Evolutionary conservation across 805 yeast genomes (phyloP).

Genomic region (Maudiozyma barnettii): DNA sequence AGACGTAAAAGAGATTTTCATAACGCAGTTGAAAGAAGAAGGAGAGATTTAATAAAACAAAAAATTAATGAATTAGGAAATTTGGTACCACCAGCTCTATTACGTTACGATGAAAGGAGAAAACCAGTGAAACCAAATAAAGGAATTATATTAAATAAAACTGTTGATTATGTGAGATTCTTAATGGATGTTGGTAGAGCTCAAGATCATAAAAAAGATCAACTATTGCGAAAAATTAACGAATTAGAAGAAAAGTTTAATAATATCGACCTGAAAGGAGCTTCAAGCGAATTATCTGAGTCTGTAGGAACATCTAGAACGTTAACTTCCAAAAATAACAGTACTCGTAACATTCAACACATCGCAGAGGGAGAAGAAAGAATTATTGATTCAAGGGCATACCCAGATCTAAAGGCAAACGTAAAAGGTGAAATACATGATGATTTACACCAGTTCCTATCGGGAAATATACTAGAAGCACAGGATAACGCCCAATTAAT

Average conservation of each 20-base stretch:
- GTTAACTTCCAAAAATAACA: neutral
- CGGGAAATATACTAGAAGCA: conserved; percentile 26
- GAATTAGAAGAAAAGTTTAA: conserved; percentile 23
- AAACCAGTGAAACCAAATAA: conserved; percentile 77
- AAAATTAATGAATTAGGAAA: conserved; percentile 75
- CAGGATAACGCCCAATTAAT: conserved; percentile 27
- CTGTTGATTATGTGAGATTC: conserved; percentile 71
- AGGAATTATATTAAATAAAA: conserved; percentile 61
- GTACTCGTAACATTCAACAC: neutral
- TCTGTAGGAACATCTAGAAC: neutral
- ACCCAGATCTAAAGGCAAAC: conserved; percentile 5
- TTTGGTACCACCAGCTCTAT: conserved; percentile 67
- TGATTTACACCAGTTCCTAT: conserved; percentile 25
- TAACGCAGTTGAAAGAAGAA: conserved; percentile 86
- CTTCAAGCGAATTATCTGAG: too few relatives aligned
- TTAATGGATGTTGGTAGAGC: conserved; percentile 49
- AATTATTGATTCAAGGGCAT: conserved; percentile 21
- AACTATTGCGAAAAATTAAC: conserved; percentile 33
- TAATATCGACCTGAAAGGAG: conserved; percentile 1
- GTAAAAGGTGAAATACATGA: conserved; percentile 6
- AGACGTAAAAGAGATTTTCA: conserved; percentile 80
- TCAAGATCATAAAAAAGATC: conserved; percentile 42
- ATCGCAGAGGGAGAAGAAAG: conserved; percentile 10
- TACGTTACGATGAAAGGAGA: conserved; percentile 38
- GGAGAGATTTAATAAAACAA: conserved; percentile 85